Percentiles rank a stretch among this genome's conserved stretches.
Conservation (phyloP, 1,284 basidiomycete genomes). For the Sanghuangporus weigelae region DNA sequence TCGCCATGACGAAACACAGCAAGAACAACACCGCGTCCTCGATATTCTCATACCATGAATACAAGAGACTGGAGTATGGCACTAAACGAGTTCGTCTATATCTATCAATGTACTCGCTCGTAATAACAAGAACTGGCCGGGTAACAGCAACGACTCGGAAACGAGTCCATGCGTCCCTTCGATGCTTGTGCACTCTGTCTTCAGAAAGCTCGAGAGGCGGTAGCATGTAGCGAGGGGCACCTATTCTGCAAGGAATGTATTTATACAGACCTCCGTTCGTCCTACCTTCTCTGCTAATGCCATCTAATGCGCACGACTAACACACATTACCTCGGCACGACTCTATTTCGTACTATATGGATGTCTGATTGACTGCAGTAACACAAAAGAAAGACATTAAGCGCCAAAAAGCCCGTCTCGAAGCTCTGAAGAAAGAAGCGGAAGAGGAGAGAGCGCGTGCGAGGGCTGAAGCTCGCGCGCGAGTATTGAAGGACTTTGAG, state of each 20-base stretch:
- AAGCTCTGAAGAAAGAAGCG: constrained; percentile 67
- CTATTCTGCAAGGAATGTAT: constrained; percentile 89
- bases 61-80: constrained; percentile 78
- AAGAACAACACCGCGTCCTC: constrained; percentile 86
- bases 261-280: constrained; percentile 68
- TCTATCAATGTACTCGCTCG: background rate
- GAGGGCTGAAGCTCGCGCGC: constrained; percentile 69
- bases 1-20: constrained; percentile 76
- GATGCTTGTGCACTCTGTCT: constrained; percentile 86
- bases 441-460: constrained; percentile 66
- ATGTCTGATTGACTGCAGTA: constrained; percentile 36
- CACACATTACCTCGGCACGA: background rate
- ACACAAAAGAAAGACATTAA: constrained; percentile 90
- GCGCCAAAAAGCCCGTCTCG: constrained; percentile 72
- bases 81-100: constrained; percentile 55
- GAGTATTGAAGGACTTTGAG: constrained; percentile 85
- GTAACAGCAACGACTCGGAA: constrained; percentile 73
- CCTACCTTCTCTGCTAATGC: background rate
- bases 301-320: constrained; percentile 13
- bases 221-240: constrained; percentile 81
- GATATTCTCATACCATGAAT: constrained; percentile 82
- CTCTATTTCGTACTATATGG: too few relatives aligned
- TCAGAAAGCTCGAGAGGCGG: constrained; percentile 71
- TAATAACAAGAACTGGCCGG: background rate
- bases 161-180: constrained; percentile 86